A percentile compares a stretch with the other conserved stretches of the same genome.
Evolutionary conservation across 2,329 filamentous ascomycete species (phyloP).

Genomic region (Curvularia sp.): DNA sequence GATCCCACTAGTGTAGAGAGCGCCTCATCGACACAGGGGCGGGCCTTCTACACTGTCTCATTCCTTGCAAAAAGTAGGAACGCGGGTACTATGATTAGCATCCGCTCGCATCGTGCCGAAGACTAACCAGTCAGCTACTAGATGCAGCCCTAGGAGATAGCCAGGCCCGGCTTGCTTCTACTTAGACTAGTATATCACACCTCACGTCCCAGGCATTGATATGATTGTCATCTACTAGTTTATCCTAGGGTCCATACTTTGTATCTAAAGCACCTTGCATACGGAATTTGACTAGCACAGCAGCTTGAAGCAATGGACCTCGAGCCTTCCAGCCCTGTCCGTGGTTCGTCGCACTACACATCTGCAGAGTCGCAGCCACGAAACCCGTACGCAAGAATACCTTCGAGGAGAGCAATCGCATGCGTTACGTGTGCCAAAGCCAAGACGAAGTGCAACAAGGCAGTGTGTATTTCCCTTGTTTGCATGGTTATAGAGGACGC

Average conservation of each 20-base stretch:
- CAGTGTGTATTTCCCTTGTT: conserved; percentile 29
- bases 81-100: conserved; percentile 28
- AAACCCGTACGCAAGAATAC: conserved; percentile 43
- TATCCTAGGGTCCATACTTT: not conserved
- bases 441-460: conserved; percentile 51
- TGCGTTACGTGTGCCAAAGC: conserved; percentile 51
- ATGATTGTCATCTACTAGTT: not conserved
- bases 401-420: conserved; percentile 48
- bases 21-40: conserved; percentile 22
- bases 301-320: conserved; percentile 22
- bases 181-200: conserved; percentile 38
- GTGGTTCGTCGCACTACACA: conserved; percentile 21
- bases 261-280: not conserved
- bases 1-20: conserved; percentile 16
- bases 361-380: conserved; percentile 23
- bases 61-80: conserved; percentile 26
- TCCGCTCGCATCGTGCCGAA: conserved; percentile 27
- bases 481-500: not conserved
- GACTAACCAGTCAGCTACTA: conserved; percentile 41
- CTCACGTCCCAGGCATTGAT: conserved; percentile 16
- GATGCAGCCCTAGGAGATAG: conserved; percentile 20
- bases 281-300: conserved; percentile 22
- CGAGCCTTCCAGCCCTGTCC: conserved; percentile 21
- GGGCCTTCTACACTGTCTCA: conserved; percentile 32
- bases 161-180: conserved; percentile 30